These are phyloP conservation scores for Trichophyton equinum DNA, from an alignment of 2,329 filamentous ascomycete genomes.

Conservation along the genomic window DNA sequence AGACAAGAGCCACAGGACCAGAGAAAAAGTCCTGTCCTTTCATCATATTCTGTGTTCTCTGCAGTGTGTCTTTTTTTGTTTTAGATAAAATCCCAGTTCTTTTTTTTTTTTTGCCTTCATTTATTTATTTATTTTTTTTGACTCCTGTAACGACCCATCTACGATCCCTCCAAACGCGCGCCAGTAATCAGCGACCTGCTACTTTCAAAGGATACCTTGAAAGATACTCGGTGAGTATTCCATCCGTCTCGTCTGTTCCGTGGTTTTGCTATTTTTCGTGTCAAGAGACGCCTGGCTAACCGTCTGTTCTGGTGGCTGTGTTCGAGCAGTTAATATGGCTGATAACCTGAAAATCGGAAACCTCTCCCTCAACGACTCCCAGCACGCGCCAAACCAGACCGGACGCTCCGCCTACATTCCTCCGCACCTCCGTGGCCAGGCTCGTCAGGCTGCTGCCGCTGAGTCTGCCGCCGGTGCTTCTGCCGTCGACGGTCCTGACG, in stretches of 20 bases:
- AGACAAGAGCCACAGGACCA: neutral
- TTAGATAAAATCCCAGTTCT: constrained; percentile 15
- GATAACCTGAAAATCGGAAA: constrained; percentile 46
- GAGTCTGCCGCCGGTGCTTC: constrained; percentile 14
- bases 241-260: neutral
- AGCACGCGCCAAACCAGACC: constrained; percentile 42
- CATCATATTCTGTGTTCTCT: constrained; percentile 5
- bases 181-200: neutral
- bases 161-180: neutral
- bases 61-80: constrained; percentile 18
- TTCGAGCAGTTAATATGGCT: constrained; percentile 29
- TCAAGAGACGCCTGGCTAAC: neutral
- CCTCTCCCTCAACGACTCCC: constrained; percentile 48
- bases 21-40: neutral
- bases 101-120: neutral
- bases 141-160: neutral
- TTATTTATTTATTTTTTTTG: neutral
- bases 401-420: constrained; percentile 54
- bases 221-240: neutral
- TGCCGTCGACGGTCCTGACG: constrained; percentile 29
- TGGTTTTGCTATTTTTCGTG: too few relatives aligned
- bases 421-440: constrained; percentile 45
- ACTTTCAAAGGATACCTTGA: neutral
- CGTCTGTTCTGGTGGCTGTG: neutral
- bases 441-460: constrained; percentile 1